phyloP scores from a whole-genome alignment of 163 green algal species.

The Volvox carteri region DNA sequence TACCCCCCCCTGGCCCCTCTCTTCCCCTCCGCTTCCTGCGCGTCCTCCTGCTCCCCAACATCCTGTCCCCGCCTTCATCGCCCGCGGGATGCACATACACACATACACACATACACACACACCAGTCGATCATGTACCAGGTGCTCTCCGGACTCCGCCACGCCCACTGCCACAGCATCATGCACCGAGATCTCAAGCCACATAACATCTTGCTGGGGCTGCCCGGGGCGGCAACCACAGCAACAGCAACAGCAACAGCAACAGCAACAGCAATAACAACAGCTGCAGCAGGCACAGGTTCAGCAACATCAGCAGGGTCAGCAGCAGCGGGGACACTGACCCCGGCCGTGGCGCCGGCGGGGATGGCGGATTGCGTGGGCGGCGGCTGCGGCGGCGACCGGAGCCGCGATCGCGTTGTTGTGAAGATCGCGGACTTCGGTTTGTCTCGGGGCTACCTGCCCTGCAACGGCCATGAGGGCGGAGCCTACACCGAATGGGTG shows the following conservation, averaged over 20 bases:
- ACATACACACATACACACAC: too few relatives aligned
- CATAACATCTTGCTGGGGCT: constrained; percentile 76
- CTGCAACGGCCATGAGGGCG: constrained; percentile 34
- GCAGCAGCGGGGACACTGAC: too few relatives aligned
- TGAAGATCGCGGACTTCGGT: constrained; percentile 92
- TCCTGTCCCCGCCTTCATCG: background rate
- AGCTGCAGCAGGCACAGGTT: constrained; percentile 68
- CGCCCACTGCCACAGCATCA: constrained; percentile 83
- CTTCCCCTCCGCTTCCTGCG: background rate
- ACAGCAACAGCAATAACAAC: background rate
- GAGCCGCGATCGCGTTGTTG: constrained; percentile 58
- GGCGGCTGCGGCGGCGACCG: background rate
- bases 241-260: background rate
- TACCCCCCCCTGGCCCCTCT: too few relatives aligned
- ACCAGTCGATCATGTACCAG: constrained; percentile 82
- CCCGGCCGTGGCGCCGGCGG: constrained; percentile 64
- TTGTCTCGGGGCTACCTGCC: constrained; percentile 65
- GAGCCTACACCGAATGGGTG: constrained; percentile 48
- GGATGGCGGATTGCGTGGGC: background rate
- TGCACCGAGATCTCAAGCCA: constrained; percentile 92
- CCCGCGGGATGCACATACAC: too few relatives aligned
- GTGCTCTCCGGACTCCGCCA: constrained; percentile 83
- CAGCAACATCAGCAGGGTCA: too few relatives aligned
- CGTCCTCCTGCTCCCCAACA: background rate
- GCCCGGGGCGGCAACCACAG: constrained; percentile 63